These are phyloP conservation scores for Melastoma candidum DNA, from an alignment of 441 rosid genomes.

Conservation along the genomic window DNA sequence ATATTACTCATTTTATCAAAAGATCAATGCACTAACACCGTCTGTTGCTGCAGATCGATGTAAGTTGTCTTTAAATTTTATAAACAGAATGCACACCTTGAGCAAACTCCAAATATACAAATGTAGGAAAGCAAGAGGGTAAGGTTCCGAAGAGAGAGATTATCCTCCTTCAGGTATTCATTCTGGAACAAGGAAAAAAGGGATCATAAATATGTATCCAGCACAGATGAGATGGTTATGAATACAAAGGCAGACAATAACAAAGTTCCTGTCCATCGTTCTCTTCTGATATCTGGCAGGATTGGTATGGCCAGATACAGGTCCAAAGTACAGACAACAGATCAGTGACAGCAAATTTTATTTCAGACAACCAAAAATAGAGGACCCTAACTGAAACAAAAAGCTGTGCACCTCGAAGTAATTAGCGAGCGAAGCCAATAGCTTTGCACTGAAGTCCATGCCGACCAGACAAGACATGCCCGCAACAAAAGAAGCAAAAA, in stretches of 20 bases:
- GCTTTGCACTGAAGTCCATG: slow-evolving; percentile 76
- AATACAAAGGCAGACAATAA: no score
- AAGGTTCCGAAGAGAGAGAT: slow-evolving; percentile 64
- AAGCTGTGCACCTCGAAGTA: slow-evolving; percentile 46
- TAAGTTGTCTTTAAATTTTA: slow-evolving; percentile 2
- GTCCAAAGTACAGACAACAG: no score
- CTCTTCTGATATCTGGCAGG: no score
- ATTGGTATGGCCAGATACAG: no score
- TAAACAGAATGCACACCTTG: slow-evolving; percentile 37
- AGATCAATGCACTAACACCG: no score
- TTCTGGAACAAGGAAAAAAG: slow-evolving; percentile 34
- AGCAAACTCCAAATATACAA: slow-evolving; percentile 71
- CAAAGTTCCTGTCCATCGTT: no score
- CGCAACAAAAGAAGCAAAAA: slow-evolving; percentile 82
- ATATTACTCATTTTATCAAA: no score
- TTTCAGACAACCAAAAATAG: no score
- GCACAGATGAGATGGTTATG: background rate
- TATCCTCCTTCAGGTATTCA: slow-evolving; percentile 67
- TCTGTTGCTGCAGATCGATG: background rate
- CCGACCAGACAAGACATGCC: slow-evolving; percentile 85
- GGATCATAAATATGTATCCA: background rate
- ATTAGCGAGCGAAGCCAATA: slow-evolving; percentile 67
- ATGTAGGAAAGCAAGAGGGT: slow-evolving; percentile 71
- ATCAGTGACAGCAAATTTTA: no score
- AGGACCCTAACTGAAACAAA: background rate